These are phyloP conservation scores for Hymenochaete sp. DNA, from an alignment of 1,284 basidiomycete species.

Conservation along the genomic window DNA sequence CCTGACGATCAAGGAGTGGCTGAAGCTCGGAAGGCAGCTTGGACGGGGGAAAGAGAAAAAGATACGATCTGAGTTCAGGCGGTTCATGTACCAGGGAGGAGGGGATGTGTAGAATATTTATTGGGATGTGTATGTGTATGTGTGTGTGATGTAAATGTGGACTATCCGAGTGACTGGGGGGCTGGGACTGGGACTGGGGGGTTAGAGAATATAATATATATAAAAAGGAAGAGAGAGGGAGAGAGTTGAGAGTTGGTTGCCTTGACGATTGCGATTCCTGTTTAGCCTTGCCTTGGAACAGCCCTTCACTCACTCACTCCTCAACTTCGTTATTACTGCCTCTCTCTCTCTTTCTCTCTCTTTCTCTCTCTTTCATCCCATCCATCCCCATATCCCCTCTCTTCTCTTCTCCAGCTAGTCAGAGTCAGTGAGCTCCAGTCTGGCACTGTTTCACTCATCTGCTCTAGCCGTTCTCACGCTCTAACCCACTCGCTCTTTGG, in stretches of 20 bases:
- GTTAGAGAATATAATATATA: slow-evolving; percentile 17
- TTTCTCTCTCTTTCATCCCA: no score
- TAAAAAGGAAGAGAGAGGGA: slow-evolving; percentile 17
- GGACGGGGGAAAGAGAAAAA: slow-evolving; percentile 33
- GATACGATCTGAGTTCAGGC: slow-evolving; percentile 55
- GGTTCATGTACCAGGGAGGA: slow-evolving; percentile 64
- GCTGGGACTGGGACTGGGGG: slow-evolving; percentile 4
- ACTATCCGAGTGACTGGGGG: not conserved
- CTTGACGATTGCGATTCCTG: not conserved
- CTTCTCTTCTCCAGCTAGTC: not conserved
- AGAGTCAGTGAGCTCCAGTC: no score
- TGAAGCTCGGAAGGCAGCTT: slow-evolving; percentile 59
- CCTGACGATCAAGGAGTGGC: slow-evolving; percentile 74
- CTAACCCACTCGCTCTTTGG: slow-evolving; percentile 1
- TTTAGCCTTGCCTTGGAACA: no score
- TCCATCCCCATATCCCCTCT: not conserved
- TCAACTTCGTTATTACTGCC: no score
- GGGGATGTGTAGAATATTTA: slow-evolving; percentile 15
- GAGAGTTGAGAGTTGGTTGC: not conserved
- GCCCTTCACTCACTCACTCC: no score
- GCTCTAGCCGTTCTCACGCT: slow-evolving; percentile 3
- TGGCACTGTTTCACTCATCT: not conserved
- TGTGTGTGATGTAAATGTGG: slow-evolving; percentile 18
- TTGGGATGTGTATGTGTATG: slow-evolving; percentile 17
- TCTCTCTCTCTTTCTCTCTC: no score